Evolutionary conservation across 2,329 filamentous ascomycete species (phyloP).

Genomic region (Magnaporthales sp.): DNA sequence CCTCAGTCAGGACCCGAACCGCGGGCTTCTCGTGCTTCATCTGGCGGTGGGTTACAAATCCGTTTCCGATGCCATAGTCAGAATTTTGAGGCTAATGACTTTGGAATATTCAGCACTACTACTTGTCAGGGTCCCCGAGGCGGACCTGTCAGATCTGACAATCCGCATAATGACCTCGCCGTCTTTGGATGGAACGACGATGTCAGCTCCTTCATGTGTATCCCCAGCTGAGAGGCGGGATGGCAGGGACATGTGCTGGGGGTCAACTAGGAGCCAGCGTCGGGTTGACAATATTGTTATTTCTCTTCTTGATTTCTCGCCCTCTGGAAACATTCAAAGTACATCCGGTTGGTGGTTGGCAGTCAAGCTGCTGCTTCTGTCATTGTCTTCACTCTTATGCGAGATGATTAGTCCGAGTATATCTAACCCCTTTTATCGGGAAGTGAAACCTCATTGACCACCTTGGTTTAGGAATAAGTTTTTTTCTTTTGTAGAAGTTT

Average conservation of each 20-base stretch:
- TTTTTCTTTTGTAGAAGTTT: no score
- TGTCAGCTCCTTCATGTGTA: neutral
- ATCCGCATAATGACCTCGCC: neutral
- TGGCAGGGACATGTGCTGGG: neutral
- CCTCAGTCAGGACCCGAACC: neutral
- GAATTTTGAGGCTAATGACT: neutral
- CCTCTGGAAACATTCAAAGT: neutral
- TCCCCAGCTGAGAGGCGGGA: neutral
- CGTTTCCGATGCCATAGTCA: neutral
- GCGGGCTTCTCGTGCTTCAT: neutral
- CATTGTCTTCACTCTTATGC: neutral
- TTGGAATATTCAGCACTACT: neutral
- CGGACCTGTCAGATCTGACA: neutral
- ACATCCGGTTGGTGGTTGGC: neutral
- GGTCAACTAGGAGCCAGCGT: no score
- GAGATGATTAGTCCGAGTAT: neutral
- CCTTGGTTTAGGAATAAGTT: no score
- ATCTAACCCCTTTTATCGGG: neutral
- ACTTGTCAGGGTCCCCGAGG: neutral
- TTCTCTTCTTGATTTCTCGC: neutral
- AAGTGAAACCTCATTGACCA: neutral
- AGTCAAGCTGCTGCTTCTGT: neutral
- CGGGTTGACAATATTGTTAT: neutral
- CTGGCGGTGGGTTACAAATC: neutral
- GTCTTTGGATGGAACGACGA: neutral